Evolutionary conservation across 371 early-diverging fungal species (phyloP), one percentile per base, ranked within the genome.

Genomic region (Coemansia sp.): DNA sequence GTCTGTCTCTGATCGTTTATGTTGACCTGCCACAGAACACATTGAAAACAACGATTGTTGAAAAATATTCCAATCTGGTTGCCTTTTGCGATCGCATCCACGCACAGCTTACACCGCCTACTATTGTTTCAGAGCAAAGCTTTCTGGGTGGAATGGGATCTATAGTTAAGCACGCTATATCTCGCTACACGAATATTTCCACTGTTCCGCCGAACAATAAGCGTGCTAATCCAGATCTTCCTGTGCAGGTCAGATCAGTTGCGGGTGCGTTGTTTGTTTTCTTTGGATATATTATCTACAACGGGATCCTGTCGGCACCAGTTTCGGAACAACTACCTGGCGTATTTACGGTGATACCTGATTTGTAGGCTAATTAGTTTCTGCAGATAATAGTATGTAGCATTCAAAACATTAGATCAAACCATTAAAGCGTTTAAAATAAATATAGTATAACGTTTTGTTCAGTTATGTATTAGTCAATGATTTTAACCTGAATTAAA

Each of bases 11-110:
- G 48, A 86, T 89, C 40, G 64, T 87, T 37, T 89, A 86, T 59
- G 85, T 90, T 8, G 82, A 87, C 16, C 75, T 91, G 42, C 84
- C 90, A 2, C 86, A 89, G 58, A 81, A 83, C 58, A 84, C 86
- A 8, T 82, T 91, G 59, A 86, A 83, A 40, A 81, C 80, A 56
- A 86, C 89, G 28, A 68, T 91, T 7, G 77, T 25, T 2, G 71
- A 68, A 28, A 85, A 88, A 66, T 91, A 85, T 67, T 88, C 89
- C 5, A 75, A 80, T 25, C 80, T 91, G 28, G 82, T 83, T 2
- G 72, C 69, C 2, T 89, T 83, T 58, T 88, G 89, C 69, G 81
- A 90, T 23, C 84, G 90, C n/a, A 61, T 81, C 21, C 75, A 69
- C 21, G 55, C 48, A 9, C 65, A 48, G 59, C 68, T 77, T 16